Evolutionary conservation across 129 eudicot genomes (phyloP).

Genomic region (Flaveria bidentis): DNA sequence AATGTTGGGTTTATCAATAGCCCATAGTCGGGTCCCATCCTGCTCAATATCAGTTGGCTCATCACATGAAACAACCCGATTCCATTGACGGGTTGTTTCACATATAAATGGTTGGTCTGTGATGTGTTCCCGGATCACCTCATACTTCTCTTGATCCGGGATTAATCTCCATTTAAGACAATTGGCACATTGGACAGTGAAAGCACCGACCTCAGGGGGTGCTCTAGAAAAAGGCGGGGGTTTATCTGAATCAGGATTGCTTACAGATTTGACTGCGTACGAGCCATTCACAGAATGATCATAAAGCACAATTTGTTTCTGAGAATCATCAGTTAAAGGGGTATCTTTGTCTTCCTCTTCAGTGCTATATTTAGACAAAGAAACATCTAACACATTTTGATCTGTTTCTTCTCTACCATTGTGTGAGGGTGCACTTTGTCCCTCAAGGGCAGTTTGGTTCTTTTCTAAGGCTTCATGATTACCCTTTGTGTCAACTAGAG

Average conservation of each 20-base stretch:
- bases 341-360: constrained; percentile 35
- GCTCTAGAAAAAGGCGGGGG: constrained; percentile 21
- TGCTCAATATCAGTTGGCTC: constrained; percentile 75
- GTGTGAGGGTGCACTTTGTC: constrained; percentile 10
- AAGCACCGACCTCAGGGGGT: constrained; percentile 74
- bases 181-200: constrained; percentile 80
- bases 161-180: constrained; percentile 92
- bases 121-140: constrained; percentile 78
- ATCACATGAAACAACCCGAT: constrained; percentile 70
- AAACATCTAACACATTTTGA: constrained; percentile 26
- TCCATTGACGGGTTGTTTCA: constrained; percentile 83
- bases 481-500: constrained; percentile 13
- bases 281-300: constrained; percentile 42
- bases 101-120: constrained; percentile 70
- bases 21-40: constrained; percentile 93
- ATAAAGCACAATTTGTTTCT: constrained; percentile 57
- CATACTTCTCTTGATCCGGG: constrained; percentile 79
- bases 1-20: constrained; percentile 89
- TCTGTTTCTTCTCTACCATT: constrained; percentile 17
- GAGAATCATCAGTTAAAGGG: too few relatives aligned
- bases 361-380: constrained; percentile 32
- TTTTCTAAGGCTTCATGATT: constrained; percentile 27
- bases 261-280: constrained; percentile 25
- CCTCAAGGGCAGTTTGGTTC: constrained; percentile 36
- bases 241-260: constrained; percentile 29